Percentiles rank a stretch among this genome's conserved stretches.
Conservation (phyloP, 768 basidiomycete genomes). For the Podaxis sp. region DNA sequence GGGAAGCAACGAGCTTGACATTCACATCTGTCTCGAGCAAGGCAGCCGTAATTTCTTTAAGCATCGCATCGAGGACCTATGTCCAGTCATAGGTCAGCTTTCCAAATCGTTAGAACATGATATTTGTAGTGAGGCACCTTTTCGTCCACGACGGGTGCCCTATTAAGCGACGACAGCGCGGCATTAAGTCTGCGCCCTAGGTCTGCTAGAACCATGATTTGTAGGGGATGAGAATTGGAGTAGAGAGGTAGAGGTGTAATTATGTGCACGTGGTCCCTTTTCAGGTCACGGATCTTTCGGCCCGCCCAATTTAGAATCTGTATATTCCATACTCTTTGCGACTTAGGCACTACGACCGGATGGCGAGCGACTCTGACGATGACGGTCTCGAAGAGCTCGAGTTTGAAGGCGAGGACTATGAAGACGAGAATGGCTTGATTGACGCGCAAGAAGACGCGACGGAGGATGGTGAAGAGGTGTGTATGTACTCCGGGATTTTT, state of each 20-base stretch:
- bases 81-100: slow-evolving; percentile 1
- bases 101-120: not conserved
- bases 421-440: slow-evolving; percentile 12
- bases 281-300: slow-evolving; percentile 2
- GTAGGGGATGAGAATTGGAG: slow-evolving; percentile 20
- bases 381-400: slow-evolving; percentile 56
- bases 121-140: slow-evolving; percentile 52
- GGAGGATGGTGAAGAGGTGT: slow-evolving; percentile 19
- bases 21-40: slow-evolving; percentile 97
- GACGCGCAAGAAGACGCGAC: slow-evolving; percentile 15
- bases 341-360: not conserved
- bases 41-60: slow-evolving; percentile 95
- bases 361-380: slow-evolving; percentile 62
- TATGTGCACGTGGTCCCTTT: slow-evolving; percentile 12
- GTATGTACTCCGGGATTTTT: not conserved
- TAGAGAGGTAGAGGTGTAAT: not conserved
- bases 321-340: slow-evolving; percentile 22
- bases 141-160: slow-evolving; percentile 87
- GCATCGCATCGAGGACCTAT: slow-evolving; percentile 88
- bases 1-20: slow-evolving; percentile 87
- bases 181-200: slow-evolving; percentile 92
- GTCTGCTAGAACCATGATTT: slow-evolving; percentile 93
- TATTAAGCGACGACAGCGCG: slow-evolving; percentile 86
- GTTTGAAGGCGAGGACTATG: slow-evolving; percentile 17
- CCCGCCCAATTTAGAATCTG: not conserved